phyloP scores from a whole-genome alignment of 768 basidiomycete species.

The Lyophyllum atratum region DNA sequence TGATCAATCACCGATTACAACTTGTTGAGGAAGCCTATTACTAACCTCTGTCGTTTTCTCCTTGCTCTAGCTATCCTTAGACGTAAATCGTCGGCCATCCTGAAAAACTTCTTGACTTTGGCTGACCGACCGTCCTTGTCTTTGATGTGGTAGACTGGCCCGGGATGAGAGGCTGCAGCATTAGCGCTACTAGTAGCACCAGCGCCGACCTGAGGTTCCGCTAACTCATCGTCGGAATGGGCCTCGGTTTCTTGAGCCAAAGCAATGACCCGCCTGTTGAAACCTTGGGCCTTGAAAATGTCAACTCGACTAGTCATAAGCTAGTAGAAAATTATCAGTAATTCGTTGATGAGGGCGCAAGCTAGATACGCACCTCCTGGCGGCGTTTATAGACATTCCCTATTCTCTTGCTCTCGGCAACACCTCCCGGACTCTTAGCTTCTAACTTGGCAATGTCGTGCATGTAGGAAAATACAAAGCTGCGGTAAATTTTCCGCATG shows the following conservation, averaged over 20 bases:
- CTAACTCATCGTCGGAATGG: slow-evolving; percentile 9
- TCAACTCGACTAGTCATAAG: slow-evolving; percentile 2
- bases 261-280: background rate
- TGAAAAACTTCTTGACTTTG: slow-evolving; percentile 1
- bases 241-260: slow-evolving; percentile 8
- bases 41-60: background rate
- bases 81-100: slow-evolving; percentile 4
- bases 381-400: slow-evolving; percentile 1
- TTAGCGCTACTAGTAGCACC: no score
- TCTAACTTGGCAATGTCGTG: slow-evolving; percentile 11
- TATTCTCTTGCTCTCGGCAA: slow-evolving; percentile 3
- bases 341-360: background rate
- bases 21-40: background rate
- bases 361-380: background rate
- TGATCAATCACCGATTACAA: background rate
- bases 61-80: background rate
- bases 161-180: no score
- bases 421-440: slow-evolving; percentile 11
- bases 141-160: slow-evolving; percentile 4
- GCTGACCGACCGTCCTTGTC: slow-evolving; percentile 11
- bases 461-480: slow-evolving; percentile 18
- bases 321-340: slow-evolving; percentile 5
- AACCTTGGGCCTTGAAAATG: slow-evolving; percentile 5
- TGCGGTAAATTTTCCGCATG: slow-evolving; percentile 16
- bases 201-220: no score